These are phyloP conservation scores for Candida awuae DNA, from an alignment of 805 yeast species.

Conservation along the genomic window DNA sequence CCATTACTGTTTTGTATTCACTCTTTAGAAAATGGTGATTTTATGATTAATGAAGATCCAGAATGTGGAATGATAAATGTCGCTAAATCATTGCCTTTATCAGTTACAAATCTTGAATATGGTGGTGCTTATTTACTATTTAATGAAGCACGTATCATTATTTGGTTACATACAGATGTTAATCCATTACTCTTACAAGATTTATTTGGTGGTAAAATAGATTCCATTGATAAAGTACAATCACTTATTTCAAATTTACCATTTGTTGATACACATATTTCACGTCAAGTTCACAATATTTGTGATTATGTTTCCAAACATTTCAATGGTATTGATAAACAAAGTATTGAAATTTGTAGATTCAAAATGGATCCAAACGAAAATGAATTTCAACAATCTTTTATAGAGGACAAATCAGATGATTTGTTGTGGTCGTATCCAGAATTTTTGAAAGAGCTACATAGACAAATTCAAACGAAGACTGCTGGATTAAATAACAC, in stretches of 20 bases:
- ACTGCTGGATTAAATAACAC: conserved; percentile 22
- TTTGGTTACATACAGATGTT: conserved; percentile 66
- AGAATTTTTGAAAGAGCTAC: conserved; percentile 63
- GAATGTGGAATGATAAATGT: conserved; percentile 34
- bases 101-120: conserved; percentile 35
- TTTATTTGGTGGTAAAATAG: conserved; percentile 53
- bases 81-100: conserved; percentile 43
- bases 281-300: conserved; percentile 57
- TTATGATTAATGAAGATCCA: conserved; percentile 37
- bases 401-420: conserved; percentile 66
- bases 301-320: conserved; percentile 45
- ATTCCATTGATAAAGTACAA: conserved; percentile 38
- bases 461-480: conserved; percentile 50
- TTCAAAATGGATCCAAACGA: conserved; percentile 58
- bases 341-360: conserved; percentile 54
- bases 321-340: conserved; percentile 30
- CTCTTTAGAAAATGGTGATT: conserved; percentile 50
- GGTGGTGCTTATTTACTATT: conserved; percentile 77
- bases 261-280: conserved; percentile 57
- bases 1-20: conserved; percentile 77
- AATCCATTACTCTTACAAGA: conserved; percentile 63
- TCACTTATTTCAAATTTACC: conserved; percentile 56
- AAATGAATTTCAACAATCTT: conserved; percentile 43
- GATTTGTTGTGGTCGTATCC: conserved; percentile 50
- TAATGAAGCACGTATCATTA: conserved; percentile 50